Base-by-base conservation (phyloP, 2,329 filamentous ascomycete genomes). In the Aspergillus japonicus region DNA sequence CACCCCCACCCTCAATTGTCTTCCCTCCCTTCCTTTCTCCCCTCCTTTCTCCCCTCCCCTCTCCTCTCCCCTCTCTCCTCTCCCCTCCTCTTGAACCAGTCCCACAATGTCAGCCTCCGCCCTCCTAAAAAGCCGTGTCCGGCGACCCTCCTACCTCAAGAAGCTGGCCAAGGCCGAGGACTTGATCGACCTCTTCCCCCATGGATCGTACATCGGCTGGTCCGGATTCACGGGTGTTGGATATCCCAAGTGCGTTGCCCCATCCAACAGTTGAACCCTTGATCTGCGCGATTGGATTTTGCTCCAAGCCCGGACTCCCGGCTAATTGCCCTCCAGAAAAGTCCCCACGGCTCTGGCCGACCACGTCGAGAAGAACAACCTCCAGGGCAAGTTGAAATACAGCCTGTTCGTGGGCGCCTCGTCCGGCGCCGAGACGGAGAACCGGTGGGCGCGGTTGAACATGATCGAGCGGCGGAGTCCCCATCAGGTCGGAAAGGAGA, bases 401-500 rank as follows among this genome's bases (percentile, higher is more conserved):
- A 89, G 87, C 59, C 84, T 96, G 19, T 96, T 96, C 67, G 92
- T 96, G 10, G 92, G 92, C 56, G 92, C 92, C n/a, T 94, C 90
- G 5, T 92, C 90, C 16, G 92, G 92, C 42, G 89, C 91, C 19
- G 92, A 95, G 79, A 96, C 92, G 0, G 92, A 96, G 81, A 95
- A 95, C 77, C 84, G 92, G 76, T 96, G 92, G 92, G 92, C 92
- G n/a, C 77, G 81, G 4, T 81, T 94, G 64, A 89, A 96, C 78
- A 96, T 96, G 92, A 96, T 96, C 69, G 89, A 94, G 79, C 84
- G 91, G 59, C 85, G 92, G 58, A 85, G 86, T 67, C 92, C 92
- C 58, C 92, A 96, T 78, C 92, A 96, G 74, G 92, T 96, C 62
- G 92, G 92, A 72, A 96, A 96, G 81, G 85, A 90, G 60, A 96